Base-by-base conservation (phyloP, 2,329 filamentous ascomycete species). In the Zasmidium cellare region DNA sequence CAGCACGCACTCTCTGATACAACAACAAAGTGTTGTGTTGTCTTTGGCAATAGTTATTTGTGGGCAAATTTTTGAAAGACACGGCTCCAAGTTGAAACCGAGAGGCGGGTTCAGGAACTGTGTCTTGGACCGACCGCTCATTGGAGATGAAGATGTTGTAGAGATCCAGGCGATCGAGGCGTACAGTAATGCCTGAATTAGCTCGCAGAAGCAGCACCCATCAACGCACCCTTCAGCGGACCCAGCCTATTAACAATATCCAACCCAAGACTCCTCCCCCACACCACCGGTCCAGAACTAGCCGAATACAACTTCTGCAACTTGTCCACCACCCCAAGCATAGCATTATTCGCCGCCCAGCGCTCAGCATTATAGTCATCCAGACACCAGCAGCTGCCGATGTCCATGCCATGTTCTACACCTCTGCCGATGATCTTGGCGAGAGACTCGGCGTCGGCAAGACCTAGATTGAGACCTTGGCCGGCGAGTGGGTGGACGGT, bases 401-500 rank as follows among this genome's bases (percentile, higher is more conserved):
- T 84, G 70, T 99, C 94, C 80, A 92, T 89, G 0, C 94, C 94
- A 62, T 94, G 90, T 46, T 81, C 78, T 18, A 96, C 87, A 2
- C 91, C 89, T 65, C 87, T 87, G 59, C 87, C 85, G 51, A 99
- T 89, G 0, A 87, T 87, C 61, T 82, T 82, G 6, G 87, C 86
- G 0, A 99, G 83, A 53, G 89, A 88, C 67, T 91, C 87, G 0
- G 94, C 89, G 71, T 99, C 94, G 18, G 86, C 92, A 62, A 97
- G 88, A 1, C 94, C 94, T 68, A 96, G 89, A 71, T 99, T 99
- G 14, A 99, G 81, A 1, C 94, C 94, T 75, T 97, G 94, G 0
- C 94, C 94, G 1, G 91, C 94, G 3, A 99, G 86, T 0, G 94
- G 94, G 73, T 99, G 94, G 64, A 96, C 87, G 1, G 92, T 96